A percentile compares a stretch with the other conserved stretches of the same genome.
Conservation (phyloP, 306 rosid species). For the Quercus dentata region DNA sequence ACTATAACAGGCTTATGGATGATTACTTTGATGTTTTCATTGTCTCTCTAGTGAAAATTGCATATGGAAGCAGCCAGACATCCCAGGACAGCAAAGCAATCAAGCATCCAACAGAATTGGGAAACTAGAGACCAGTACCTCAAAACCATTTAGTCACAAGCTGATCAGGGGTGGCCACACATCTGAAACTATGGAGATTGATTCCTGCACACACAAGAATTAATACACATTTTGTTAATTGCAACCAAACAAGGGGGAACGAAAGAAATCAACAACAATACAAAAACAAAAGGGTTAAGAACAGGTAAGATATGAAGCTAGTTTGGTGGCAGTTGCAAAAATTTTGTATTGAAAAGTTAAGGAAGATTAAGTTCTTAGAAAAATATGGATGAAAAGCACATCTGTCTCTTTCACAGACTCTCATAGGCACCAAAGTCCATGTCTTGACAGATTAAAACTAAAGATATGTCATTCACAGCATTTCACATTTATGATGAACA, state of each 20-base stretch:
- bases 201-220: constrained; percentile 48
- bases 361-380: background rate
- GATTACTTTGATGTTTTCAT: background rate
- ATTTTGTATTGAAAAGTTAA: background rate
- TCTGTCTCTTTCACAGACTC: background rate
- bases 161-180: constrained; percentile 25
- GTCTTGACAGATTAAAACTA: background rate
- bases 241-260: constrained; percentile 11
- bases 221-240: constrained; percentile 9
- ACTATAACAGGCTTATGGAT: background rate
- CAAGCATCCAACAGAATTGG: background rate
- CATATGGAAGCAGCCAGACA: background rate
- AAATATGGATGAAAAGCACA: background rate
- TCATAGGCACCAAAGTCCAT: background rate
- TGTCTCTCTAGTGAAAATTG: background rate
- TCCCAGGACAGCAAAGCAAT: background rate
- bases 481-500: too few relatives aligned
- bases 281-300: background rate
- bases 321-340: background rate
- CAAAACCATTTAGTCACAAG: constrained; percentile 21
- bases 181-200: constrained; percentile 34
- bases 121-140: constrained; percentile 11
- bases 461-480: background rate
- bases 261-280: background rate
- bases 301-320: background rate